A percentile compares a stretch with the other conserved stretches of the same genome.
Evolutionary conservation across 202 grass and related monocot genomes (phyloP).

Genomic region (Saccharum hybrid): DNA sequence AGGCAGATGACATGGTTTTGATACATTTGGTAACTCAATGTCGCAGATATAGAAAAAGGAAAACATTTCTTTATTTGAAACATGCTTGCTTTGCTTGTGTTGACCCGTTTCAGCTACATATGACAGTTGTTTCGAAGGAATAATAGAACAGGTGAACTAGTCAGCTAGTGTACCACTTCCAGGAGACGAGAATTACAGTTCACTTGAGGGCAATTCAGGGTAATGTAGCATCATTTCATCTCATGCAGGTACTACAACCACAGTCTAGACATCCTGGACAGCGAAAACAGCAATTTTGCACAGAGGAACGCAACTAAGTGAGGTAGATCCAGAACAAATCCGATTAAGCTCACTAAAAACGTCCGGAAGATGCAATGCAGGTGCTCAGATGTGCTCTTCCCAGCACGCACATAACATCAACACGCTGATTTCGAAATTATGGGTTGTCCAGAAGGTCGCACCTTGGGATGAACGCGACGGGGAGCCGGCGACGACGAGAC

Average conservation of each 20-base stretch:
- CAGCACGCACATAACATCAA: not conserved
- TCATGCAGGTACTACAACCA: not conserved
- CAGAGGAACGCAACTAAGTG: no score
- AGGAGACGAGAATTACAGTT: slow-evolving; percentile 3
- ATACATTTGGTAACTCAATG: not conserved
- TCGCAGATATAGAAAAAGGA: not conserved
- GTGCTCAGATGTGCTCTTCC: not conserved
- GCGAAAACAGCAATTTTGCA: not conserved
- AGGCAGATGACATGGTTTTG: not conserved
- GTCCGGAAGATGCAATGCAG: slow-evolving; percentile 42
- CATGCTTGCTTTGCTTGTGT: not conserved
- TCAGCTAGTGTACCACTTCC: not conserved
- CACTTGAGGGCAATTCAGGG: not conserved
- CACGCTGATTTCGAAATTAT: not conserved
- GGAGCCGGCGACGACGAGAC: not conserved
- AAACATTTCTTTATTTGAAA: not conserved
- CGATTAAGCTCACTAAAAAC: not conserved
- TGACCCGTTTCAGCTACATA: not conserved
- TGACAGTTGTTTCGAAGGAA: not conserved
- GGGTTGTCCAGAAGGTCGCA: not conserved
- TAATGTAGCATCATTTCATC: slow-evolving; percentile 31
- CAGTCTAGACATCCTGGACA: not conserved
- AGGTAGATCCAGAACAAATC: slow-evolving; percentile 37
- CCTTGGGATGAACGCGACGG: slow-evolving; percentile 20
- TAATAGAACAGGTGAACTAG: not conserved